phyloP scores from a whole-genome alignment of 495 filamentous ascomycete species.

The Xylaria longipes region DNA sequence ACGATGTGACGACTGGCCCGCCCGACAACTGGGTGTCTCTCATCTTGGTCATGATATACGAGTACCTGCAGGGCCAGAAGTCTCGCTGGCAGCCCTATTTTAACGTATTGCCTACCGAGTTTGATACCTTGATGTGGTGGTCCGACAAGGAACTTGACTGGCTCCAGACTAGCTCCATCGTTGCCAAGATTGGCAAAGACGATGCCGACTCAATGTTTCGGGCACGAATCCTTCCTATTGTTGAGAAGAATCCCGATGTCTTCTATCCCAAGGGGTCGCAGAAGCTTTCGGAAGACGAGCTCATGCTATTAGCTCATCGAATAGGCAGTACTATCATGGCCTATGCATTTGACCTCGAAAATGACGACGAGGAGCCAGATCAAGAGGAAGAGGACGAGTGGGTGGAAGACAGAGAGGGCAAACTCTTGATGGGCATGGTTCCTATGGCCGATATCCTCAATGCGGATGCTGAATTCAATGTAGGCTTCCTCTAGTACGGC shows the following conservation, averaged over 20 bases:
- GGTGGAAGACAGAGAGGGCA: slow-evolving; percentile 72
- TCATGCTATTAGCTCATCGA: slow-evolving; percentile 70
- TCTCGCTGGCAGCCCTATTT: slow-evolving; percentile 85
- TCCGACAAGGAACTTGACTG: slow-evolving; percentile 69
- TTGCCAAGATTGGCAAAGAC: slow-evolving; percentile 77
- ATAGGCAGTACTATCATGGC: slow-evolving; percentile 93
- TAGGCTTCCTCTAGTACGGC: slow-evolving; percentile 24
- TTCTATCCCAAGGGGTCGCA: slow-evolving; percentile 58
- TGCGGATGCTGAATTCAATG: slow-evolving; percentile 83
- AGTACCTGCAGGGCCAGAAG: slow-evolving; percentile 64
- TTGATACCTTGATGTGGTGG: slow-evolving; percentile 96
- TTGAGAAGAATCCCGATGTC: slow-evolving; percentile 44
- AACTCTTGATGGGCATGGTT: slow-evolving; percentile 79
- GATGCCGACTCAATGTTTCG: slow-evolving; percentile 73
- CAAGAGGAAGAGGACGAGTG: slow-evolving; percentile 66
- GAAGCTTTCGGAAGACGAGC: slow-evolving; percentile 51
- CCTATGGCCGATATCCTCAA: slow-evolving; percentile 93
- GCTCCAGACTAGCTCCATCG: slow-evolving; percentile 78
- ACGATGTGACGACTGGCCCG: slow-evolving; percentile 31
- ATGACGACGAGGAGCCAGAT: slow-evolving; percentile 56
- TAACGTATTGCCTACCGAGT: slow-evolving; percentile 74
- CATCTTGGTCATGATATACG: slow-evolving; percentile 82
- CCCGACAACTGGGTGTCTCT: slow-evolving; percentile 59
- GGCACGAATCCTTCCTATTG: slow-evolving; percentile 66
- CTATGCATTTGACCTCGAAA: slow-evolving; percentile 86